phyloP scores from a whole-genome alignment of 2,329 filamentous ascomycete genomes.

The Phoma sp. region DNA sequence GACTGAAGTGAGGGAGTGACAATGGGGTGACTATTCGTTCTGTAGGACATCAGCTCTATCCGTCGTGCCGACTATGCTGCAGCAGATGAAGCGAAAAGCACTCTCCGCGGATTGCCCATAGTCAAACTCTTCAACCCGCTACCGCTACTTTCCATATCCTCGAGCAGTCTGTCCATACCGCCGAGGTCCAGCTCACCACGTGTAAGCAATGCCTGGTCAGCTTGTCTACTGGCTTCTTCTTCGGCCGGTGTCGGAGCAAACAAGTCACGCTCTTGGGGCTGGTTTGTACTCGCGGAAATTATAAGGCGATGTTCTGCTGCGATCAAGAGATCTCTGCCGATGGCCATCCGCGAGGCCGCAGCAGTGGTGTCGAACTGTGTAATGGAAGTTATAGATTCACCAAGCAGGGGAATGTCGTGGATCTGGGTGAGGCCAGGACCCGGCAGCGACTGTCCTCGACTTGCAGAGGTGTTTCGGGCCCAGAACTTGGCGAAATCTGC shows the following conservation, averaged over 20 bases:
- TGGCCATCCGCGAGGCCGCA: conserved; percentile 51
- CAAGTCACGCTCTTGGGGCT: conserved; percentile 37
- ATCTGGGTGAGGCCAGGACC: conserved; percentile 51
- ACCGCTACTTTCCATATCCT: conserved; percentile 40
- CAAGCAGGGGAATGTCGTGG: conserved; percentile 49
- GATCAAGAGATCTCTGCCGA: conserved; percentile 52
- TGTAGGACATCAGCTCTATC: background rate
- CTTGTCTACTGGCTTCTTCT: conserved; percentile 34
- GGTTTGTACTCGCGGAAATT: conserved; percentile 46
- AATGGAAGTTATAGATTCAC: conserved; percentile 52
- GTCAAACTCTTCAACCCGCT: conserved; percentile 29
- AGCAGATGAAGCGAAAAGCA: conserved; percentile 44
- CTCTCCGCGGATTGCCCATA: conserved; percentile 42
- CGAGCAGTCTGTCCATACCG: conserved; percentile 55
- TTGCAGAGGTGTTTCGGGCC: conserved; percentile 48
- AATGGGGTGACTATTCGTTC: conserved; percentile 7
- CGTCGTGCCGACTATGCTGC: conserved; percentile 19
- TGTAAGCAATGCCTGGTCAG: conserved; percentile 53
- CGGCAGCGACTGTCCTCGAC: conserved; percentile 46
- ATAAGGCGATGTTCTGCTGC: conserved; percentile 53
- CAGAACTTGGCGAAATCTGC: conserved; percentile 54
- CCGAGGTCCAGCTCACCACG: conserved; percentile 55
- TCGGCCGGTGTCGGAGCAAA: conserved; percentile 39
- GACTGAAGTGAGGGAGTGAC: background rate
- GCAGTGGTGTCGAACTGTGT: conserved; percentile 51